These are phyloP conservation scores for Podosphaera xanthii DNA, from an alignment of 2,329 filamentous ascomycete species.

Conservation along the genomic window DNA sequence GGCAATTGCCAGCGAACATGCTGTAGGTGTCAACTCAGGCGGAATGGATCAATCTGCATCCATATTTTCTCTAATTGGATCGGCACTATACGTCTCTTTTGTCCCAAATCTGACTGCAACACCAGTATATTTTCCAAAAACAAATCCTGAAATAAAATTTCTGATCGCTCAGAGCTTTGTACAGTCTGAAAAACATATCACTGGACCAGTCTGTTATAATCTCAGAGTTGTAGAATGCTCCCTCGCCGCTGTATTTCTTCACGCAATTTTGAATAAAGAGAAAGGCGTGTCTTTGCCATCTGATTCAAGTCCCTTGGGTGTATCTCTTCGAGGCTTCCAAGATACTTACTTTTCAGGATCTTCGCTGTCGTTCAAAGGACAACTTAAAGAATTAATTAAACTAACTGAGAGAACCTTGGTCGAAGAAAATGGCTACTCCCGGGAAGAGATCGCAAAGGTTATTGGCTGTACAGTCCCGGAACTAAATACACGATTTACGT, in stretches of 20 bases:
- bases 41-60: slow-evolving; percentile 97
- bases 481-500: slow-evolving; percentile 58
- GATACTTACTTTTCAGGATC: slow-evolving; percentile 41
- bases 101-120: slow-evolving; percentile 52
- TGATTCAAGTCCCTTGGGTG: slow-evolving; percentile 63
- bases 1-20: slow-evolving; percentile 80
- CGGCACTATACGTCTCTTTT: slow-evolving; percentile 79
- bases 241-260: slow-evolving; percentile 51
- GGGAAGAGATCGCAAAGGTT: slow-evolving; percentile 56
- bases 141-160: slow-evolving; percentile 67
- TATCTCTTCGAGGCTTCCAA: slow-evolving; percentile 72
- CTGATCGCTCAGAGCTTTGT: slow-evolving; percentile 90
- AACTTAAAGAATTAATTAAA: slow-evolving; percentile 51
- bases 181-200: slow-evolving; percentile 81
- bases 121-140: slow-evolving; percentile 61
- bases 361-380: slow-evolving; percentile 26
- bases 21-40: slow-evolving; percentile 88
- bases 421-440: slow-evolving; percentile 65
- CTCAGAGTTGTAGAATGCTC: slow-evolving; percentile 89
- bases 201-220: slow-evolving; percentile 87
- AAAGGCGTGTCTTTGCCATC: slow-evolving; percentile 34
- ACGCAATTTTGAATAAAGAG: slow-evolving; percentile 27
- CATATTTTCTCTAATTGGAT: slow-evolving; percentile 70
- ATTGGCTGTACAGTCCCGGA: slow-evolving; percentile 47
- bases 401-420: slow-evolving; percentile 49